These are phyloP conservation scores for Penicillium sp. DNA, from an alignment of 2,329 filamentous ascomycete species.

Conservation along the genomic window DNA sequence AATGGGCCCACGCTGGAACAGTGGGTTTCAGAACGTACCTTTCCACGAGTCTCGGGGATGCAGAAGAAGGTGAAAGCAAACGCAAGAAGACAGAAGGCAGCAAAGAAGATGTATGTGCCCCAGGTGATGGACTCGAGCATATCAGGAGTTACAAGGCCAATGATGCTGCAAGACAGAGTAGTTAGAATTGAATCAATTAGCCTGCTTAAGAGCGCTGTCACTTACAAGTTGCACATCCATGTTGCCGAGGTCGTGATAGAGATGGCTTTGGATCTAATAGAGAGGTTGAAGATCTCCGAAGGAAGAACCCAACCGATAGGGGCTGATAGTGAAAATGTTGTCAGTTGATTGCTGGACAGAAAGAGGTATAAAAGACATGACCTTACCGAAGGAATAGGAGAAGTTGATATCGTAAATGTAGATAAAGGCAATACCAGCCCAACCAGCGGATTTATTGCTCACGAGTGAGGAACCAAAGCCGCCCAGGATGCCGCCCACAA, in stretches of 20 bases:
- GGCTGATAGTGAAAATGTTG: conserved; percentile 17
- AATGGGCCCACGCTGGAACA: too few species aligned
- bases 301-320: conserved; percentile 41
- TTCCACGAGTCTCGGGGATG: conserved; percentile 37
- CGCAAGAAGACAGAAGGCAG: conserved; percentile 37
- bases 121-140: conserved; percentile 39
- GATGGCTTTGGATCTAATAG: conserved; percentile 38
- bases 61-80: conserved; percentile 35
- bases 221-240: conserved; percentile 42
- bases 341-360: background rate
- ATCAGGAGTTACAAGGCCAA: conserved; percentile 37
- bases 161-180: conserved; percentile 24
- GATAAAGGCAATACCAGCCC: conserved; percentile 39
- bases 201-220: background rate
- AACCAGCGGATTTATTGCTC: conserved; percentile 32
- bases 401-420: conserved; percentile 41
- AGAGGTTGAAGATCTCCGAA: conserved; percentile 40
- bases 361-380: too few species aligned
- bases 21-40: conserved; percentile 20
- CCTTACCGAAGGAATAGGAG: conserved; percentile 38
- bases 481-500: conserved; percentile 36
- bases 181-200: background rate
- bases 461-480: conserved; percentile 30
- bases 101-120: conserved; percentile 43
- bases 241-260: conserved; percentile 40